Evolutionary conservation across 345 rosid genomes (phyloP), one percentile per base, ranked within the genome.

Genomic region (Euphorbia lathyris): DNA sequence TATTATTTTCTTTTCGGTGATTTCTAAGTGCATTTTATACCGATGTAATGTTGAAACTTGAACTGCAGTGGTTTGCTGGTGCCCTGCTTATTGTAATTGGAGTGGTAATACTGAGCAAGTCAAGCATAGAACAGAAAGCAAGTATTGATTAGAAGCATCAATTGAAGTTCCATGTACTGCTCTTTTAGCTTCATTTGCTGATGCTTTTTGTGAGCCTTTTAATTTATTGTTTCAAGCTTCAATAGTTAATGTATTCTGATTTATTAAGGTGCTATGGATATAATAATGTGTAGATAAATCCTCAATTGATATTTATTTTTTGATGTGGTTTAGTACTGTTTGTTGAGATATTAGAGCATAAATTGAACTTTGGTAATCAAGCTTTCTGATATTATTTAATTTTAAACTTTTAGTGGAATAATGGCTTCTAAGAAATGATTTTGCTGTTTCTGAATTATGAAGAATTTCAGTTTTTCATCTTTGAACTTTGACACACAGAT

Each of bases 41-140:
- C 14, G 16, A 27, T 58, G 25, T 66, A 50, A 62, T 19, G 27
- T 58, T 57, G 7, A 42, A 70, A 42, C 55, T 16, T 8, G 30
- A 30, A 63, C 48, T 47, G 50, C 86, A 94, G 98, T 94, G 97
- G 95, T 86, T 94, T 85, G 95, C 91, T 40, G 95, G 97, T 55
- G 98, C 98, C 51, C 52, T 86, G n/a, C 70, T 85, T 64, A 85
- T 89, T 17, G 84, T 88, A 4, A 66, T 85, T 43, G 97, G 97
- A 6, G 96, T 88, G 65, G 65, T 90, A 4, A 70, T 90, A 63
- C 93, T 90, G 17, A 90, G 88, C 78, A 90, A 88, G 63, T 94
- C 97, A 20, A 90, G 88, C 66, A 29, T 82, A 0, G 95, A 87
- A 71, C 76, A 43, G 74, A 91, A 86, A 79, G 68, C 63, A 40